A percentile compares a stretch with the other conserved stretches of the same genome.
Evolutionary conservation across 75 land plant genomes (phyloP).

Genomic region (Sequoia sempervirens): DNA sequence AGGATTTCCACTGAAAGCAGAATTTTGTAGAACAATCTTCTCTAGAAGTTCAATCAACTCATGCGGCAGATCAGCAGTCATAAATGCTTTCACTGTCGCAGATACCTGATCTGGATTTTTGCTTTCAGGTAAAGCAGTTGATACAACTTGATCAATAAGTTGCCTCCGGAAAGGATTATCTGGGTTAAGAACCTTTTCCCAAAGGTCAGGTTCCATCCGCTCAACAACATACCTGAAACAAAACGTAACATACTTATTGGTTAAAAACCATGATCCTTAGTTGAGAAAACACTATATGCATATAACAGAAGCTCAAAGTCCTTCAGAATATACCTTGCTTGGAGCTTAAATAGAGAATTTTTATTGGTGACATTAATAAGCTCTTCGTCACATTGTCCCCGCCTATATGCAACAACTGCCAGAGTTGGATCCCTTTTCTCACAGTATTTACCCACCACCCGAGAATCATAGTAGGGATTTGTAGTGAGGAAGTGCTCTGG

Average conservation of each 20-base stretch:
- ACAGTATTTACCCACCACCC: constrained; percentile 98
- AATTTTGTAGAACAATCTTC: constrained; percentile 97
- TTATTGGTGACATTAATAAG: constrained; percentile 97
- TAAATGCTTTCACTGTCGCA: constrained; percentile 98
- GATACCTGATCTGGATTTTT: constrained; percentile 99
- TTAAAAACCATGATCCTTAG: not conserved
- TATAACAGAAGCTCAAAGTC: not conserved
- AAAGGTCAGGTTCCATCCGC: constrained; percentile 92
- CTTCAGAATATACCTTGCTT: constrained; percentile 64
- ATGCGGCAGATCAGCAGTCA: constrained; percentile 99
- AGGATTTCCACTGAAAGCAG: constrained; percentile 97
- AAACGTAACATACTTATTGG: not conserved
- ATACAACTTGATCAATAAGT: constrained; percentile 98
- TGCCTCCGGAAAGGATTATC: constrained; percentile 92
- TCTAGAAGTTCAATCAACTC: constrained; percentile 97
- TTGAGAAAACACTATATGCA: not conserved
- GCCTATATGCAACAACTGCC: constrained; percentile 94
- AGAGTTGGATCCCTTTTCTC: constrained; percentile 99
- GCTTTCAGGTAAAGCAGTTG: constrained; percentile 98
- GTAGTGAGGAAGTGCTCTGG: constrained; percentile 97
- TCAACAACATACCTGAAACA: constrained; percentile 90
- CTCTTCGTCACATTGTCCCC: constrained; percentile 98
- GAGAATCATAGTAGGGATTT: constrained; percentile 97
- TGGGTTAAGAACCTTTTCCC: constrained; percentile 87
- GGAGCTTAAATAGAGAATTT: constrained; percentile 93